Evolutionary conservation across 2,329 filamentous ascomycete species (phyloP).

Genomic region (Penicillium sp.): DNA sequence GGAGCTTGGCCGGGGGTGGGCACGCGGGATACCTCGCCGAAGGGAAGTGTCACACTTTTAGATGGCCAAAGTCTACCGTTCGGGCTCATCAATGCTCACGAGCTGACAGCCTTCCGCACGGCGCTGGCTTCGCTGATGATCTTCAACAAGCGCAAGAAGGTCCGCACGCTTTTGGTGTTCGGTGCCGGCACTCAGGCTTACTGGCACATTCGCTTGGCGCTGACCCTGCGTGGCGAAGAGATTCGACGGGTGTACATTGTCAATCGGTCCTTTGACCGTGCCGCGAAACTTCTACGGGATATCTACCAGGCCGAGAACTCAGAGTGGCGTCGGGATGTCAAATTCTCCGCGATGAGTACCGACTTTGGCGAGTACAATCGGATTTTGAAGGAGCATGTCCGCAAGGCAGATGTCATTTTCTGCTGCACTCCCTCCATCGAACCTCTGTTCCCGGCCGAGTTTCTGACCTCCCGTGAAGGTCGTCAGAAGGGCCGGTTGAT

Average conservation of each 20-base stretch:
- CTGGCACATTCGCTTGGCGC: constrained; percentile 85
- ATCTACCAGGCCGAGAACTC: constrained; percentile 54
- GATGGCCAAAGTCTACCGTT: constrained; percentile 58
- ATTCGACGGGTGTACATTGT: constrained; percentile 81
- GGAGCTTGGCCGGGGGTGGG: constrained; percentile 37
- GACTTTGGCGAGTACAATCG: constrained; percentile 68
- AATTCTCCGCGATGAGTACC: constrained; percentile 69
- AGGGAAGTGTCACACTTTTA: constrained; percentile 59
- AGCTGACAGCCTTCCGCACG: constrained; percentile 68
- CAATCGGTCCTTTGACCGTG: constrained; percentile 59
- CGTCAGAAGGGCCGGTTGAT: constrained; percentile 46
- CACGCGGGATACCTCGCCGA: constrained; percentile 48
- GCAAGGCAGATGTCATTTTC: constrained; percentile 75
- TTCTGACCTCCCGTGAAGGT: constrained; percentile 63
- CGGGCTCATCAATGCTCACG: constrained; percentile 65
- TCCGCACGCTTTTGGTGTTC: constrained; percentile 78
- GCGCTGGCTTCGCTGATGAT: constrained; percentile 61
- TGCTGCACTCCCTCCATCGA: constrained; percentile 77
- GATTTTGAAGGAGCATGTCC: constrained; percentile 67
- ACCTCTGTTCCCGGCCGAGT: constrained; percentile 71
- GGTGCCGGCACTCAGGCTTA: constrained; percentile 88
- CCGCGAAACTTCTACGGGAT: constrained; percentile 49
- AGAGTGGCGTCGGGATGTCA: constrained; percentile 63
- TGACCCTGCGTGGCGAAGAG: constrained; percentile 64
- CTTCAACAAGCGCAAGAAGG: constrained; percentile 63